A percentile compares a stretch with the other conserved stretches of the same genome.
Evolutionary conservation across 805 yeast genomes (phyloP).

Genomic region (Suhomyces xylopsoci): DNA sequence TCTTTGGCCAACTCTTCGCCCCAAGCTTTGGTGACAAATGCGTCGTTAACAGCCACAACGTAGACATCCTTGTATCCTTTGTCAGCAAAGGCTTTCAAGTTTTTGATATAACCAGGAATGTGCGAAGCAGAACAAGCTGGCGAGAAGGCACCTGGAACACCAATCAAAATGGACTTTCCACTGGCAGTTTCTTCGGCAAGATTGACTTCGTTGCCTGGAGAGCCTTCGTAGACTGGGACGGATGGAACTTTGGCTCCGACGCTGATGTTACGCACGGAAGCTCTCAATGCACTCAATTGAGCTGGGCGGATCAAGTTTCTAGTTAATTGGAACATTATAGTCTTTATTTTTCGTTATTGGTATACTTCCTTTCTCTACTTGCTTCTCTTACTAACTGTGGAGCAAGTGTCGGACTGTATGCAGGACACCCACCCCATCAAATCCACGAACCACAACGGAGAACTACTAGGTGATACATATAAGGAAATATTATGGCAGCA

Average conservation of each 20-base stretch:
- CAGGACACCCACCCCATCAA: not conserved
- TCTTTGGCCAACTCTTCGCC: slow-evolving; percentile 35
- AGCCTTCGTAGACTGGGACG: slow-evolving; percentile 51
- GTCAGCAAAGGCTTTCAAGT: slow-evolving; percentile 48
- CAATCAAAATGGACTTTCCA: slow-evolving; percentile 37
- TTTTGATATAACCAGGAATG: slow-evolving; percentile 67
- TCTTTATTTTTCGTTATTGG: not conserved
- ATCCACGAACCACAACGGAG: too few relatives aligned
- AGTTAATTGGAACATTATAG: slow-evolving; percentile 2
- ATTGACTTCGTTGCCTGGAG: slow-evolving; percentile 63
- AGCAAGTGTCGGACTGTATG: not conserved
- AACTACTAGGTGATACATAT: too few relatives aligned
- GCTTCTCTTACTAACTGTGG: not conserved
- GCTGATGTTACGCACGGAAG: slow-evolving; percentile 8
- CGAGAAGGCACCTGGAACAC: slow-evolving; percentile 66
- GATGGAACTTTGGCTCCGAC: slow-evolving; percentile 66
- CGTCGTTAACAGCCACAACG: slow-evolving; percentile 80
- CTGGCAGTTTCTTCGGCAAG: slow-evolving; percentile 45
- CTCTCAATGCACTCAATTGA: not conserved
- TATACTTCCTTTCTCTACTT: not conserved
- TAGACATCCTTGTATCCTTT: slow-evolving; percentile 66
- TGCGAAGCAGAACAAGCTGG: slow-evolving; percentile 74
- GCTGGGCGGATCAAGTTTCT: not conserved
- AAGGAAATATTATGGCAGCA: too few relatives aligned
- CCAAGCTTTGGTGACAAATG: slow-evolving; percentile 86